phyloP scores from a whole-genome alignment of 768 basidiomycete genomes.

The Tylopilus cervinicoccineus region DNA sequence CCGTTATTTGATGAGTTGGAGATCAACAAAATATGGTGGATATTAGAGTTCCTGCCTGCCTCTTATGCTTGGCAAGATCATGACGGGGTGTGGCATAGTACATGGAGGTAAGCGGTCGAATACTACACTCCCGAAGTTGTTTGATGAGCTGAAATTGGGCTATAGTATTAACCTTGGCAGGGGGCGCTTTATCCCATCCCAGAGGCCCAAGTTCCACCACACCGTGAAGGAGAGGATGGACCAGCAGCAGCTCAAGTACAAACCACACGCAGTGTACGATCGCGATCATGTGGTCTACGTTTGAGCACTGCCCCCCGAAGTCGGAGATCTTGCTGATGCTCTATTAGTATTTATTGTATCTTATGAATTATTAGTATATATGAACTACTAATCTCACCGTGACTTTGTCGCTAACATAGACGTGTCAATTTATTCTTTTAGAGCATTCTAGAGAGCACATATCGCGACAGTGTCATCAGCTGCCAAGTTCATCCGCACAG shows the following conservation, averaged over 20 bases:
- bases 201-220: conserved; percentile 54
- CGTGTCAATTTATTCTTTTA: no score
- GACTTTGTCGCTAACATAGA: no score
- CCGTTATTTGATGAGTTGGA: conserved; percentile 52
- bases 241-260: conserved; percentile 46
- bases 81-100: conserved; percentile 49
- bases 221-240: conserved; percentile 60
- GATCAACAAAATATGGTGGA: conserved; percentile 53
- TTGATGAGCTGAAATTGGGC: conserved; percentile 1
- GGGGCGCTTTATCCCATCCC: conserved; percentile 47
- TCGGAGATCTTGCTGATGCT: neutral
- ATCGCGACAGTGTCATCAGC: no score
- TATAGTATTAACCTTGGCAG: conserved; percentile 46
- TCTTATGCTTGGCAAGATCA: conserved; percentile 53
- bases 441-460: no score
- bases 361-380: no score
- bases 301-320: conserved; percentile 3
- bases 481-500: no score
- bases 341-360: neutral
- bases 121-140: neutral
- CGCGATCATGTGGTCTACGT: conserved; percentile 46
- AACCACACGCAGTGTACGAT: conserved; percentile 52
- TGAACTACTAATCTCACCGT: no score
- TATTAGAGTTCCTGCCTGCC: conserved; percentile 64
- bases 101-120: conserved; percentile 45